Evolutionary conservation across 148 eudicot species (phyloP).

Genomic region (Persicaria tinctoria): DNA sequence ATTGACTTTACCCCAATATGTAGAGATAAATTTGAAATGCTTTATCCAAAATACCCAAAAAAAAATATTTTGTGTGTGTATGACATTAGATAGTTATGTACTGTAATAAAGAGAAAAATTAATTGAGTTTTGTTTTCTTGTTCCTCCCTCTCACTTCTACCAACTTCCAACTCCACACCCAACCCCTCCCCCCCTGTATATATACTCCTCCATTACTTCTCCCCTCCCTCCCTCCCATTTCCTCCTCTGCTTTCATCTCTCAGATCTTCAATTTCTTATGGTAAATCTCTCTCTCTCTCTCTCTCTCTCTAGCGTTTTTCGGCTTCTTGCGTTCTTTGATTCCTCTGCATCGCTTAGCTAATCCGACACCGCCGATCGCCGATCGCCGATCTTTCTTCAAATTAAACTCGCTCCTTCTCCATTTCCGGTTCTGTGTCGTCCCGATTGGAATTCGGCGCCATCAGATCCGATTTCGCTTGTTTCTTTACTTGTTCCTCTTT

Average conservation of each 20-base stretch:
- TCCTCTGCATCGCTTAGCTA: background rate
- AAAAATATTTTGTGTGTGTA: too few species aligned
- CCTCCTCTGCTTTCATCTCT: background rate
- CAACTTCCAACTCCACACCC: background rate
- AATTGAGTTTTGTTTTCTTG: background rate
- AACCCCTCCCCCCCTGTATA: background rate
- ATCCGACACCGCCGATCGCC: background rate
- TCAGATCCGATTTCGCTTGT: background rate
- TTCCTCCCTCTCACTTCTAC: slow-evolving; percentile 8
- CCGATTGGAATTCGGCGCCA: background rate
- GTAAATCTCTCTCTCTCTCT: background rate
- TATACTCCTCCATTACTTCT: background rate
- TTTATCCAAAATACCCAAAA: too few species aligned
- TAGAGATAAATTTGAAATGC: too few species aligned
- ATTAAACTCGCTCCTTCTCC: background rate
- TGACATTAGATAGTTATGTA: too few species aligned
- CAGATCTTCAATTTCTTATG: background rate
- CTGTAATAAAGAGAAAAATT: background rate
- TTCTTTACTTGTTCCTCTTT: background rate
- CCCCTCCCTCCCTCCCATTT: background rate
- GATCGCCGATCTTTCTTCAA: background rate
- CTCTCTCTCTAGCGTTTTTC: background rate
- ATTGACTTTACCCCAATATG: too few species aligned
- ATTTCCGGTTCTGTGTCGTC: background rate
- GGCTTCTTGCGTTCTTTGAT: too few species aligned